A percentile compares a stretch with the other conserved stretches of the same genome.
phyloP scores from a whole-genome alignment of 2,329 filamentous ascomycete species.

The Nannizziopsis arthrosporioides region DNA sequence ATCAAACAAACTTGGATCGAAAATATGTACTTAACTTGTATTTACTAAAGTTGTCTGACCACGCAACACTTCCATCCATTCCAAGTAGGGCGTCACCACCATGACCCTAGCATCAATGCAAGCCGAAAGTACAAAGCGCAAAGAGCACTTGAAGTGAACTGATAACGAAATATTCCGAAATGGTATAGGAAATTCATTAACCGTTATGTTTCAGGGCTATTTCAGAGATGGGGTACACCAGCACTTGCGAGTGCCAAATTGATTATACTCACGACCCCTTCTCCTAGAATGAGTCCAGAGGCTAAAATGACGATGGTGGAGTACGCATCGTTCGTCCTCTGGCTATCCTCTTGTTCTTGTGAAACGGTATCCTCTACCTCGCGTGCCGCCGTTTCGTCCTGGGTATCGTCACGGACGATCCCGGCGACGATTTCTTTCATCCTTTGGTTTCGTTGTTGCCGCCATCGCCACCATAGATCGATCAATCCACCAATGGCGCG shows the following conservation, averaged over 20 bases:
- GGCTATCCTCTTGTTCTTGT: slow-evolving; percentile 16
- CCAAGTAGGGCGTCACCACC: too few relatives aligned
- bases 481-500: slow-evolving; percentile 67
- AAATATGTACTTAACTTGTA: too few relatives aligned
- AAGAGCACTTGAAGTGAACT: too few relatives aligned
- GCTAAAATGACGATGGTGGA: slow-evolving; percentile 79
- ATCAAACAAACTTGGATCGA: too few relatives aligned
- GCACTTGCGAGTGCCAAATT: slow-evolving; percentile 73
- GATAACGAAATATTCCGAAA: too few relatives aligned
- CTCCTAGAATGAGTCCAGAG: slow-evolving; percentile 78
- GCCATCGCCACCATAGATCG: slow-evolving; percentile 64
- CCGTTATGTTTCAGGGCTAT: neutral
- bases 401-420: slow-evolving; percentile 1
- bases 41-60: too few relatives aligned
- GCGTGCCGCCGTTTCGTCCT: neutral
- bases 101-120: too few relatives aligned
- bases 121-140: too few relatives aligned
- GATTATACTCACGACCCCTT: slow-evolving; percentile 82
- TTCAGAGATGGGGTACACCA: slow-evolving; percentile 55
- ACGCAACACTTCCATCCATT: too few relatives aligned
- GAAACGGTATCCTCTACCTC: neutral
- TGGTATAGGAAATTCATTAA: too few relatives aligned
- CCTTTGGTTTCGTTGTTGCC: slow-evolving; percentile 30
- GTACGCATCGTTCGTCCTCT: slow-evolving; percentile 21
- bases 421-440: slow-evolving; percentile 5